phyloP scores from a whole-genome alignment of 179 eudicot genomes.

The Carnegiea gigantea region DNA sequence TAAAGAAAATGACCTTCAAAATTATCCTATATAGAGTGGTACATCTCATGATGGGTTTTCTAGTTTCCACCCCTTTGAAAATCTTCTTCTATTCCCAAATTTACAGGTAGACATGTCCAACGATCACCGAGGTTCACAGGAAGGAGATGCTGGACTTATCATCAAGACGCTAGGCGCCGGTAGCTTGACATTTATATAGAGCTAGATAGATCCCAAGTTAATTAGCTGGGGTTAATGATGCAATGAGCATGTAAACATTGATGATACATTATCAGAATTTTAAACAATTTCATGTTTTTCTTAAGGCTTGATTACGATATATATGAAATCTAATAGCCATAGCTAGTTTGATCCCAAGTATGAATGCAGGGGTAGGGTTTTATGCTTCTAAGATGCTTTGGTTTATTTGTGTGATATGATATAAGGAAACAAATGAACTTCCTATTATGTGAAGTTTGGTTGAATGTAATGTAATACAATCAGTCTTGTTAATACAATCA shows the following conservation, averaged over 20 bases:
- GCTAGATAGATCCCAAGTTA: not conserved
- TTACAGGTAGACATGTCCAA: constrained; percentile 38
- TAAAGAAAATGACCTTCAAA: not conserved
- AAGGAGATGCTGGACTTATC: constrained; percentile 32
- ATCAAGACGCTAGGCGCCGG: not conserved
- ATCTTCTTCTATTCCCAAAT: not conserved
- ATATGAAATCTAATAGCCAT: not conserved
- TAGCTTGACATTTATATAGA: not conserved
- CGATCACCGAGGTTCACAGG: constrained; percentile 40
- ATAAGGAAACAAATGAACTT: too few relatives aligned
- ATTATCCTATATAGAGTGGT: too few relatives aligned
- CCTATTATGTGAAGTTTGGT: too few relatives aligned
- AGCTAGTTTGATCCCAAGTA: too few relatives aligned
- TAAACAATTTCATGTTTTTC: too few relatives aligned
- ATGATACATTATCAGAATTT: not conserved
- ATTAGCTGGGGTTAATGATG: constrained; percentile 3
- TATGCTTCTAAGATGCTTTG: not conserved
- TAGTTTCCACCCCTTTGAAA: too few relatives aligned
- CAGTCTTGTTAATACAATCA: too few relatives aligned
- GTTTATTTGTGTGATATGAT: not conserved
- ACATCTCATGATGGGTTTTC: too few relatives aligned
- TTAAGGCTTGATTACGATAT: not conserved
- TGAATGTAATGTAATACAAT: too few relatives aligned
- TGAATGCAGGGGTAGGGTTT: not conserved
- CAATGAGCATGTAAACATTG: not conserved